Percentiles rank a stretch among this genome's conserved stretches.
phyloP scores from a whole-genome alignment of 805 yeast species.

The Saccharomycopsis sp. region DNA sequence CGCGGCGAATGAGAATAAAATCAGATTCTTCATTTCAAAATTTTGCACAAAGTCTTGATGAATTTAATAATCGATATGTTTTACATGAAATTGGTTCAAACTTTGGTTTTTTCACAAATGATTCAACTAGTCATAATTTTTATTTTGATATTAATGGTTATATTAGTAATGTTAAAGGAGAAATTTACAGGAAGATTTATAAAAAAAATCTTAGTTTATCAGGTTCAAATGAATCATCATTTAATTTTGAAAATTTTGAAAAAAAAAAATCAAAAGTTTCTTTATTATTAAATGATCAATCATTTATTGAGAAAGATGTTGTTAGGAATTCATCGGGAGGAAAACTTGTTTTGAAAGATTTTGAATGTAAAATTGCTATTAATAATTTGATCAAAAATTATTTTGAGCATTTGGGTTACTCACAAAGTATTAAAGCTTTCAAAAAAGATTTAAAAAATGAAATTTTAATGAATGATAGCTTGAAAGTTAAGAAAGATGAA shows the following conservation, averaged over 20 bases:
- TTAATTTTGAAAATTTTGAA: background rate
- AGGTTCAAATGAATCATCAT: background rate
- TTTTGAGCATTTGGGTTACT: conserved; percentile 48
- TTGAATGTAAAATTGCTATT: conserved; percentile 8
- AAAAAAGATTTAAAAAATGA: conserved; percentile 33
- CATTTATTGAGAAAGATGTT: conserved; percentile 1
- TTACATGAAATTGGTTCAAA: conserved; percentile 14
- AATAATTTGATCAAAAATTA: conserved; percentile 33
- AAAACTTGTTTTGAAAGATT: conserved; percentile 7
- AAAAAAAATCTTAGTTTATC: background rate
- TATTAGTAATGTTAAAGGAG: conserved; percentile 29
- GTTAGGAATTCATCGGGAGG: background rate
- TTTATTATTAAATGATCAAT: background rate
- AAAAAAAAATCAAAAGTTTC: conserved; percentile 1
- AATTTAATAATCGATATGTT: conserved; percentile 8
- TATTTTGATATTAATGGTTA: conserved; percentile 40
- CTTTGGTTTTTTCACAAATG: conserved; percentile 25
- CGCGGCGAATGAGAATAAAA: background rate
- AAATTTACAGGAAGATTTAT: conserved; percentile 14
- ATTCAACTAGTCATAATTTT: conserved; percentile 26
- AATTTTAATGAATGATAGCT: conserved; percentile 1
- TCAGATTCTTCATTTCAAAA: conserved; percentile 1
- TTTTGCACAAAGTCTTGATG: conserved; percentile 7
- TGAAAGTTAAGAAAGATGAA: background rate
- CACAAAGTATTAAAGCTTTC: conserved; percentile 43